Base-by-base conservation (phyloP, 2,329 filamentous ascomycete species). In the Penicillium sp. region DNA sequence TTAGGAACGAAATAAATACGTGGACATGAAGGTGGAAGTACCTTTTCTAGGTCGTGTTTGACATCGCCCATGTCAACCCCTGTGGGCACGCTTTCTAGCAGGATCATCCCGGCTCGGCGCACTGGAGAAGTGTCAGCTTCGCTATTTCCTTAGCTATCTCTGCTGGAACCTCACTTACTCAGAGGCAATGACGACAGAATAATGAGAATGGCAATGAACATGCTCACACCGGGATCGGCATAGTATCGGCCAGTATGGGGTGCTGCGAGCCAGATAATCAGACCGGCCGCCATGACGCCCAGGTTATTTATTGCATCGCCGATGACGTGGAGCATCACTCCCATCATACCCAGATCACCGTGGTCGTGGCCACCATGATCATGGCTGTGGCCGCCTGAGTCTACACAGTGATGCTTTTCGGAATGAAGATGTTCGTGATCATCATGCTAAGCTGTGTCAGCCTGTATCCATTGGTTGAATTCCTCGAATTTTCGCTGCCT, bases 251-350 rank as follows among this genome's bases (percentile, higher is more conserved):
- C 77, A 6, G 52, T 27, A 1, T 81, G 75, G 31, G 81, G 84
- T 31, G 79, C 67, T 0, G 81, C 77, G 54, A 85, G 76, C 88
- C 87, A 90, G 68, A 91, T 87, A 32, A 90, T 77, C 2, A 86
- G 65, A 0, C 86, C 87, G 1, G 87, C 82, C 35, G 86, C 75
- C 46, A 91, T 90, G 56, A 92, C 88, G 10, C 87, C 88, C 12
- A 91, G 70, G 62, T 92, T 92, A 73, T 91, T 91, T 59, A 88
- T 78, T 6, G 87, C 86, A 64, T 92, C 89, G 32, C 87, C 86
- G 3, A 89, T 65, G 27, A 91, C 82, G 64, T 92, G 89, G 15
- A 89, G 72, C 12, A 91, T 66, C 1, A 89, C 87, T 1, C 86
- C 88, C 58, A 88, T 74, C 77, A 90, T 86, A 12, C 85, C 87